A percentile compares a stretch with the other conserved stretches of the same genome.
These are phyloP conservation scores for Ambrosia artemisiifolia DNA, from an alignment of 129 eudicot genomes.

Conservation along the genomic window DNA sequence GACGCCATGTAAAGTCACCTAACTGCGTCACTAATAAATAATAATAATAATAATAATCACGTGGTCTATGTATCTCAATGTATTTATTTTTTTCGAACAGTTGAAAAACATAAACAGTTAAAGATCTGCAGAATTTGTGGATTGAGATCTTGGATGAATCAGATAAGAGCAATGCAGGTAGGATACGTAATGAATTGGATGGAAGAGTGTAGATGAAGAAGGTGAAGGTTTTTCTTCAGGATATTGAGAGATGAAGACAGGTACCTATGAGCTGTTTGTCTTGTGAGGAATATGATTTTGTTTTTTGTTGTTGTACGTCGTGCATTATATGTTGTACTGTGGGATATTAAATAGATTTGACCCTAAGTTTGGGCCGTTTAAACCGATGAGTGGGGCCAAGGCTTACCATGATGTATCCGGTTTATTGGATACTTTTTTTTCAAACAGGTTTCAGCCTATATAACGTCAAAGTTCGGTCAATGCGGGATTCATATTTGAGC, in stretches of 20 bases:
- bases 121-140: conserved; percentile 10
- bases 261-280: conserved; percentile 21
- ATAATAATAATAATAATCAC: too few relatives aligned
- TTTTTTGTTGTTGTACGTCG: conserved; percentile 12
- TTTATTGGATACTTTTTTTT: conserved; percentile 7
- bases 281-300: conserved; percentile 13
- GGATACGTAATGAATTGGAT: conserved; percentile 29
- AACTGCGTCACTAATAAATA: conserved; percentile 13
- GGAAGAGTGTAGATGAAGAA: conserved; percentile 12
- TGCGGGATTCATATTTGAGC: too few relatives aligned
- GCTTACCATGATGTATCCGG: conserved; percentile 8
- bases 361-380: conserved; percentile 43
- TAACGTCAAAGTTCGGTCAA: too few relatives aligned
- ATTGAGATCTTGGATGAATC: conserved; percentile 18
- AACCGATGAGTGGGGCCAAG: conserved; percentile 40
- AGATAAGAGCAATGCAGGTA: conserved; percentile 43
- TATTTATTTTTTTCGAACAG: too few relatives aligned
- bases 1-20: conserved; percentile 39
- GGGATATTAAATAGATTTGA: not conserved
- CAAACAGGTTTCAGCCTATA: too few relatives aligned
- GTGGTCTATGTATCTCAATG: too few relatives aligned
- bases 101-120: not conserved
- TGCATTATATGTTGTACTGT: conserved; percentile 16
- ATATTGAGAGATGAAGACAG: conserved; percentile 22
- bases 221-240: too few relatives aligned